phyloP scores from a whole-genome alignment of 345 rosid species.

The Aegle marmelos region DNA sequence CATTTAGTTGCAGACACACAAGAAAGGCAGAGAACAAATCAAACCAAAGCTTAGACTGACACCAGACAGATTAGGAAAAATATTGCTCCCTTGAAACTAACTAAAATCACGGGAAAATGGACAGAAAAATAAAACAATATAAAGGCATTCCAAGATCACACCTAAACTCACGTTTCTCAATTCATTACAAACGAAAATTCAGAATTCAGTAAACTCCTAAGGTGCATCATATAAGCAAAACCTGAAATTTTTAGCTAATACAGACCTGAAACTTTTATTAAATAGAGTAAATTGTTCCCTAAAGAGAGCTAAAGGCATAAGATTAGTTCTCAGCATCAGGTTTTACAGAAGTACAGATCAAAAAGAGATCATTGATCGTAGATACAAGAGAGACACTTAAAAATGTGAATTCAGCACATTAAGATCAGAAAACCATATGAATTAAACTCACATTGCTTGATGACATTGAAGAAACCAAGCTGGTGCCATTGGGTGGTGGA shows the following conservation, averaged over 20 bases:
- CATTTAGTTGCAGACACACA: neutral
- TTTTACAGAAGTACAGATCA: slow-evolving; percentile 1
- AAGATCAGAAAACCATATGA: neutral
- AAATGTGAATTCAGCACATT: slow-evolving; percentile 3
- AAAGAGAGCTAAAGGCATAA: neutral
- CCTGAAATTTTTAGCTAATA: neutral
- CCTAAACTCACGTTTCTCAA: neutral
- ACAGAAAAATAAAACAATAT: too few species aligned
- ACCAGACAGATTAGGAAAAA: neutral
- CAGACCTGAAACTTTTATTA: neutral
- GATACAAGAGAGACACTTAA: neutral
- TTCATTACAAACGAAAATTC: neutral
- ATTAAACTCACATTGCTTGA: slow-evolving; percentile 39
- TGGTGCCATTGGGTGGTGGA: slow-evolving; percentile 23
- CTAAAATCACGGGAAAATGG: neutral
- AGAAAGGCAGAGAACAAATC: neutral
- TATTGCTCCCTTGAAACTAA: neutral
- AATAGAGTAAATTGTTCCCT: neutral
- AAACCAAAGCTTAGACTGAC: neutral
- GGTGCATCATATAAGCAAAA: neutral
- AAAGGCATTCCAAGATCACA: neutral
- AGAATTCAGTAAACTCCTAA: neutral
- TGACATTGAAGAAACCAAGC: slow-evolving; percentile 36
- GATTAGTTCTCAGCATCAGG: neutral
- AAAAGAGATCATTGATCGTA: neutral